Base-by-base conservation (phyloP, 805 yeast species). In the Pichia paraexigua region DNA sequence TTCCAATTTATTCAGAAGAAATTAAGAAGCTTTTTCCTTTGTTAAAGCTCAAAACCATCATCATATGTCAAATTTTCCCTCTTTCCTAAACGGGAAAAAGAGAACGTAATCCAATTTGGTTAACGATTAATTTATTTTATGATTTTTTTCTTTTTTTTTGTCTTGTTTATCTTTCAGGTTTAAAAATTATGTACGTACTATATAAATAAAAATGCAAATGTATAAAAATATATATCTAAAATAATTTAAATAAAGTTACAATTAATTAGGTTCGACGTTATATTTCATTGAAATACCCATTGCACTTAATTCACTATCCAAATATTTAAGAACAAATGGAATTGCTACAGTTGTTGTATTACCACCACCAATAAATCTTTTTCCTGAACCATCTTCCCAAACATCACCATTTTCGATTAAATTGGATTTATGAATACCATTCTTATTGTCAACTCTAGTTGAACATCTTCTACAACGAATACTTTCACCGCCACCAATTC, bases 371-470 rank as follows among this genome's bases (percentile, higher is more conserved):
- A 82, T 82, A 66, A 85, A 92, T 65, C 85, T 83, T 64, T 81
- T 85, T 48, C 99, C 98, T 61, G 85, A 90, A 20, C 97, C 98
- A 66, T 94, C 99, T 72, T 94, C 97, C 99, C 99, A 94, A 43
- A 86, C 79, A 52, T 85, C 88, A 22, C 85, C 72, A 54, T 85
- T 89, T 58, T 79, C 83, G 53, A 79, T 80, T 52, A 73, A 75
- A 35, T 77, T 73, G 53, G 72, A 69, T 46, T 79, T 78, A n/a
- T 49, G 53, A 24, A 42, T 27, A 24, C 51, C 48, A 17, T 41
- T 48, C 12, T 51, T 49, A 41, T 77, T 72, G 47, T 83, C 89
- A 54, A 87, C 74, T 60, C 80, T 83, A 47, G 72, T 71, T 9
- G 99, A 87, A 73, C 99, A 94, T 63, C 91, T 82, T 66, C 99